These are phyloP conservation scores for Boechera retrofracta DNA, from an alignment of 345 rosid species.

Conservation along the genomic window DNA sequence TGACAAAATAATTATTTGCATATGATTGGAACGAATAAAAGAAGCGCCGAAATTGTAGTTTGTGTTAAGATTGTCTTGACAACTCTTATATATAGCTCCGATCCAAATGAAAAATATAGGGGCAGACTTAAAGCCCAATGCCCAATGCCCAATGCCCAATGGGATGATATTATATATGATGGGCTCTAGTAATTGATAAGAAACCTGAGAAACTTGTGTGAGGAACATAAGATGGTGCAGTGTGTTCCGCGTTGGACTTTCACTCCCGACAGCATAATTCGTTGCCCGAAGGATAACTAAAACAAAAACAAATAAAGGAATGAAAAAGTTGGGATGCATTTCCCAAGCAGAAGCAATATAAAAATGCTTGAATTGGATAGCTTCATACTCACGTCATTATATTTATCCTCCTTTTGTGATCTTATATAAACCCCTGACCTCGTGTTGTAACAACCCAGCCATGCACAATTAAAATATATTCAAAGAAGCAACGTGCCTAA, in stretches of 20 bases:
- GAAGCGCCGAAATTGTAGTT: not conserved
- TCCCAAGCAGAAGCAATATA: slow-evolving; percentile 38
- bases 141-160: slow-evolving; percentile 1
- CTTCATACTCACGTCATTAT: slow-evolving; percentile 8
- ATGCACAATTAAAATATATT: slow-evolving; percentile 14
- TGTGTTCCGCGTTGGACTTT: slow-evolving; percentile 17
- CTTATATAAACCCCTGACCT: slow-evolving; percentile 19
- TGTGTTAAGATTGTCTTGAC: not conserved
- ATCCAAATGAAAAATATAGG: not conserved
- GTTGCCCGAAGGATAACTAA: slow-evolving; percentile 17
- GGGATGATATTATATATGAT: not conserved
- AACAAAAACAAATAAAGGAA: slow-evolving; percentile 20
- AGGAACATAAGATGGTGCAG: not conserved
- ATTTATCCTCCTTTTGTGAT: not conserved
- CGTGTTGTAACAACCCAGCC: not conserved
- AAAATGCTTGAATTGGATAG: slow-evolving; percentile 30
- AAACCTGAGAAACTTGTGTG: slow-evolving; percentile 11
- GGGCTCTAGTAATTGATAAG: not conserved
- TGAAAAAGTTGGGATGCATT: not conserved
- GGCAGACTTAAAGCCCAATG: slow-evolving; percentile 18
- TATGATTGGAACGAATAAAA: not conserved
- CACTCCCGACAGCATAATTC: slow-evolving; percentile 34
- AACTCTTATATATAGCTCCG: not conserved
- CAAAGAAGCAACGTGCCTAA: slow-evolving; percentile 2
- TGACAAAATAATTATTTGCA: not conserved